Percentiles rank a stretch among this genome's conserved stretches.
phyloP scores from a whole-genome alignment of 331 rosid genomes.

The Dryas integrifolia region DNA sequence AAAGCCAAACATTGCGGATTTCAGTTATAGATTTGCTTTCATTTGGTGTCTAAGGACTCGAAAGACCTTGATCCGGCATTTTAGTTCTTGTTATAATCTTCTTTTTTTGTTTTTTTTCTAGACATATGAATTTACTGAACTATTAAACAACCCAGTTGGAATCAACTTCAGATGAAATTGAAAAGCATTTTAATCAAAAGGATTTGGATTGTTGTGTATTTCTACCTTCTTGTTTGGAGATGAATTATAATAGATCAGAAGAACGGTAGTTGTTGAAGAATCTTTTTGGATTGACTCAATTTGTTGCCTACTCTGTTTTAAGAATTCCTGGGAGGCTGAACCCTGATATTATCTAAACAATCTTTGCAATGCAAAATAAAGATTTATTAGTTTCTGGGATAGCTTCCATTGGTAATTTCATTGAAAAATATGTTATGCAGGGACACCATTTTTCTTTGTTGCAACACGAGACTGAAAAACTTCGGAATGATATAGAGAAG shows the following conservation, averaged over 20 bases:
- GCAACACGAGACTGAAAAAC: constrained; percentile 91
- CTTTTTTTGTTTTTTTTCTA: not conserved
- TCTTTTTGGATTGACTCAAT: not conserved
- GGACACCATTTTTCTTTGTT: constrained; percentile 87
- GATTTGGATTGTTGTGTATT: not conserved
- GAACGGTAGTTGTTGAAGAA: not conserved
- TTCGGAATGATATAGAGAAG: constrained; percentile 87
- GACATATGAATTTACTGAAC: not conserved
- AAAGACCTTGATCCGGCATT: not conserved
- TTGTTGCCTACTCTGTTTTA: not conserved
- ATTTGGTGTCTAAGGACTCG: not conserved
- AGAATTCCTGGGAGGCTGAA: not conserved
- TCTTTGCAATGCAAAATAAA: constrained; percentile 9
- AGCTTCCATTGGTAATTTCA: constrained; percentile 15
- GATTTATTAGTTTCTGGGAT: constrained; percentile 18
- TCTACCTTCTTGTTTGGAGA: not conserved
- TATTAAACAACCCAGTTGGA: not conserved
- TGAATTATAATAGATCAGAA: not conserved
- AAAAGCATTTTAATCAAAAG: not conserved
- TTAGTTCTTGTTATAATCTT: not conserved
- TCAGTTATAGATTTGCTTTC: not conserved
- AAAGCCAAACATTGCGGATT: not conserved
- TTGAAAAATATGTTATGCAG: constrained; percentile 41
- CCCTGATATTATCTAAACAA: not conserved
- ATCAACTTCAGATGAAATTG: not conserved